Base-by-base conservation (phyloP, 768 basidiomycete species). In the Termitomyces heimii region DNA sequence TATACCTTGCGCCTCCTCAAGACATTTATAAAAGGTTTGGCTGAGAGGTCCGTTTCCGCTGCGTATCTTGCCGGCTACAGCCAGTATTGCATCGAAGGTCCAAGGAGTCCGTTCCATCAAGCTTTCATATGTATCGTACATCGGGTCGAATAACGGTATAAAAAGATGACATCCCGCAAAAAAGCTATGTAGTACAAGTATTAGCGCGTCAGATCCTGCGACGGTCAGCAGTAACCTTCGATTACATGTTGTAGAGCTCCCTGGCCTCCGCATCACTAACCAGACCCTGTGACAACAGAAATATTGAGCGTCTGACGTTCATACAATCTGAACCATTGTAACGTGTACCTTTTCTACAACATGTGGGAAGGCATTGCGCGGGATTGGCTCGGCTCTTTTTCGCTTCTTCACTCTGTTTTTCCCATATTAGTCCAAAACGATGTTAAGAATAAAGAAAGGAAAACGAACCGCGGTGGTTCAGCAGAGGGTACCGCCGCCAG, bases 91-190 rank as follows among this genome's bases (percentile, higher is more conserved):
- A 71, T 96, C 92, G 70, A 94, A 94, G 53, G 93, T 94, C 89
- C 94, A 98, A 5, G 95, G 95, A 5, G 90, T 91, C 63, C 95
- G 86, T 70, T 93, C 92, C 78, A 88, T 88, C 64, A 95, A 79
- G 63, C 86, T 85, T 69, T 96, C 94, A 75, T 91, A 95, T 16
- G 92, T 92, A 77, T 98, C 95, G 73, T 94, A 96, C 58, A 78
- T 75, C 32, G 92, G 89, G 73, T 97, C 94, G 77, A 95, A 97
- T 60, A 97, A 79, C 47, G 95, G 94, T 63, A 97, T 93, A 78
- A 97, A 98, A 69, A 94, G 82, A 76, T 97, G 91, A 74, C 94
- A 97, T 49, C 94, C 94, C 57, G 90, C 87, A 77, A 96, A 96
- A 79, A 96, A 98, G 67, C 92, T 94, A 77, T 60, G 67, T 67